Evolutionary conservation across 176 grass and related monocot species (phyloP), one percentile per base, ranked within the genome.

Genomic region (Pontederia paniculata): DNA sequence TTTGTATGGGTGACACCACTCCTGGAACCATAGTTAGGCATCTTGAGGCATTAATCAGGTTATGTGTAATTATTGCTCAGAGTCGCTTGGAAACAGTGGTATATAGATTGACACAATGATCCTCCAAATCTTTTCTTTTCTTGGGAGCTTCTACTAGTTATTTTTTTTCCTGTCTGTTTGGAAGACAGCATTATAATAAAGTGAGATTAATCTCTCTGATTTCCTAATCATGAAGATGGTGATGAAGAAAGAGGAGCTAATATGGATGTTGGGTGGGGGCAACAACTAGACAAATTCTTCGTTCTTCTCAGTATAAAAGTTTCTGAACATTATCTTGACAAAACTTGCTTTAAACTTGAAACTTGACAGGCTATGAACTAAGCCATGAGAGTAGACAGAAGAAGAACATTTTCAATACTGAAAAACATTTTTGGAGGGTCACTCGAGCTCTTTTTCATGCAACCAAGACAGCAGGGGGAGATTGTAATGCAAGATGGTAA

Each of bases 121-220:
- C n/a, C n/a, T 56, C 20, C 9, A 23, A 55, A 5, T 16, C 48
- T 16, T 2, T 0, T 9, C 1, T 50, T 14, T 50, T 50, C 1
- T 50, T 50, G 52, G 58, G 41, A 55, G 52, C 41, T 53, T 18
- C 25, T 57, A 17, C 23, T 37, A 5, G 7, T 6, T 37, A 37
- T n/a, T n/a, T n/a, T n/a, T n/a, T n/a, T n/a, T n/a, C n/a, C n/a
- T n/a, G n/a, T 37, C 28, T 37, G 28, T 37, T 37, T 37, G 28
- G 28, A 37, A 37, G 7, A 37, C 7, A 37, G 28, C 3, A 37
- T 37, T 21, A 52, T 70, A 98, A 73, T 98, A 86, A 72, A 91
- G 86, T 81, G 93, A 98, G 77, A 71, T 98, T 63, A 83, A 98
- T 78, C 86, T 98, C 31, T 98, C 93, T 72, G 83, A 98, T 72